Evolutionary conservation across 495 filamentous ascomycete genomes (phyloP).

Genomic region (Hypoxylon fragiforme): DNA sequence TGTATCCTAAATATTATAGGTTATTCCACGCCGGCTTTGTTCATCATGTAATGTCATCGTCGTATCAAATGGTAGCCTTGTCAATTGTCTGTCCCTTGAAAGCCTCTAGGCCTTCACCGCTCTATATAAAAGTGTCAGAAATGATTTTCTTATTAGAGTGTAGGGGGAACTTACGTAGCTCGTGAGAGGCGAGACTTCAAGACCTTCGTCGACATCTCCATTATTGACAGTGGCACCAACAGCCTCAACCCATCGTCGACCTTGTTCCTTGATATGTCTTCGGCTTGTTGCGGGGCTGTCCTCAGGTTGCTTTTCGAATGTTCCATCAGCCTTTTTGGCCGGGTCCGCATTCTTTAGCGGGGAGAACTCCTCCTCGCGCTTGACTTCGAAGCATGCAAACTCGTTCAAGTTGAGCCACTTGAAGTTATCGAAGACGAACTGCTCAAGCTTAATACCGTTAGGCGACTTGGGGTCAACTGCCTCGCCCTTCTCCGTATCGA

Average conservation of each 20-base stretch:
- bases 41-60: not conserved
- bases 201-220: slow-evolving; percentile 67
- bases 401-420: slow-evolving; percentile 81
- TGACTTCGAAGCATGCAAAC: slow-evolving; percentile 95
- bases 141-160: not conserved
- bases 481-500: slow-evolving; percentile 74
- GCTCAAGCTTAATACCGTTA: slow-evolving; percentile 98
- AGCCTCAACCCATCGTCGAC: slow-evolving; percentile 77
- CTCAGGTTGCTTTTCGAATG: slow-evolving; percentile 50
- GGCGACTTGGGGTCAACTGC: slow-evolving; percentile 86
- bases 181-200: slow-evolving; percentile 91
- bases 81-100: slow-evolving; percentile 73
- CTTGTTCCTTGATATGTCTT: slow-evolving; percentile 85
- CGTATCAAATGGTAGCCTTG: slow-evolving; percentile 52
- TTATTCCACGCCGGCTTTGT: not conserved
- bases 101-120: slow-evolving; percentile 85
- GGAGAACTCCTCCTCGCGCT: slow-evolving; percentile 97
- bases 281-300: slow-evolving; percentile 94
- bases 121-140: slow-evolving; percentile 57
- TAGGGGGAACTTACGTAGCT: slow-evolving; percentile 78
- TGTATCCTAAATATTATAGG: not conserved
- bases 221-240: slow-evolving; percentile 78
- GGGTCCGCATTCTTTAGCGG: slow-evolving; percentile 95
- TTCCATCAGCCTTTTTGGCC: slow-evolving; percentile 54
- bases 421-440: slow-evolving; percentile 99